Conservation (phyloP, 345 rosid species). For the Eucalyptus leucophloia region DNA sequence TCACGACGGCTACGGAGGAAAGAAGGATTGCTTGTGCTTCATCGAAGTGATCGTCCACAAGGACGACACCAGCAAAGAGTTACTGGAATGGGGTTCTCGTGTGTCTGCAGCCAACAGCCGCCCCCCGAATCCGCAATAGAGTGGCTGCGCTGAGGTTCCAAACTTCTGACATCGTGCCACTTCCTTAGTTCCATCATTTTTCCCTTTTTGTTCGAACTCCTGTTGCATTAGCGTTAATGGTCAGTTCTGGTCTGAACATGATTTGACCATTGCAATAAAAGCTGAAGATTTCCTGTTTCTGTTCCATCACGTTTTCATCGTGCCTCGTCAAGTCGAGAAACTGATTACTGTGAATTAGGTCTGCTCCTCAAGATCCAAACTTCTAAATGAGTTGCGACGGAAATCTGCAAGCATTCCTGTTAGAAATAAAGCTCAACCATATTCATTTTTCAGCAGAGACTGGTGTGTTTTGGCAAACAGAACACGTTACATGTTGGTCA, state of each 20-base stretch:
- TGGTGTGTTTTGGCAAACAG: background rate
- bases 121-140: constrained; percentile 30
- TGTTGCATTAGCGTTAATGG: background rate
- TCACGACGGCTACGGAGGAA: constrained; percentile 14
- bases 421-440: background rate
- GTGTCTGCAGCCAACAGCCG: constrained; percentile 47
- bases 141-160: background rate
- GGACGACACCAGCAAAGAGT: constrained; percentile 48
- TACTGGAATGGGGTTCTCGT: constrained; percentile 41
- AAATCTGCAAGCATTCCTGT: background rate
- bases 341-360: background rate
- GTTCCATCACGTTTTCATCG: background rate
- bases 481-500: background rate
- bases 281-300: background rate
- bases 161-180: background rate
- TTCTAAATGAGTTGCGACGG: background rate
- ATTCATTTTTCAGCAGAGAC: background rate
- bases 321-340: background rate
- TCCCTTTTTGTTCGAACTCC: background rate
- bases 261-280: background rate
- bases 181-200: background rate
- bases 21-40: constrained; percentile 37
- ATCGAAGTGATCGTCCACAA: constrained; percentile 40
- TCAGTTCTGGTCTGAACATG: background rate
- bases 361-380: background rate